Evolutionary conservation across 176 grass and related monocot genomes (phyloP).

Genomic region (Avena eriantha): DNA sequence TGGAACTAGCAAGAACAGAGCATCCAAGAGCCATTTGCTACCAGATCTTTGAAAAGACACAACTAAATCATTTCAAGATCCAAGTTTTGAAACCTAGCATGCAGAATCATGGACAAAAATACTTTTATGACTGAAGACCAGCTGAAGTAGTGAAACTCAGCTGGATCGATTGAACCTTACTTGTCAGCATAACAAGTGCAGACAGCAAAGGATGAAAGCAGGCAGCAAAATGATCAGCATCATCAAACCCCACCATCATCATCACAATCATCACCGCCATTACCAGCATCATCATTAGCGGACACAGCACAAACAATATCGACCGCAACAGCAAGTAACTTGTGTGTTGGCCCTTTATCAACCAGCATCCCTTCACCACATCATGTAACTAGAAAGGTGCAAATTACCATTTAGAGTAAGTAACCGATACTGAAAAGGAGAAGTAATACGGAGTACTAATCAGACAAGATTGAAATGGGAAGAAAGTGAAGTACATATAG

Average conservation of each 20-base stretch:
- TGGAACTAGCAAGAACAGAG: neutral
- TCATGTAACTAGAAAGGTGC: conserved; percentile 75
- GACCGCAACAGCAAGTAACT: conserved; percentile 63
- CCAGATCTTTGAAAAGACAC: neutral
- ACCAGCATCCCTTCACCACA: conserved; percentile 62
- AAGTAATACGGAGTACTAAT: conserved; percentile 38
- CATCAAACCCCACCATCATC: conserved; percentile 46
- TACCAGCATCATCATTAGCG: conserved; percentile 52
- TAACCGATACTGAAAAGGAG: conserved; percentile 33
- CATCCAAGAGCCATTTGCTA: neutral
- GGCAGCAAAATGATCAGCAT: conserved; percentile 43
- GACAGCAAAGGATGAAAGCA: conserved; percentile 48
- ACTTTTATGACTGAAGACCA: conserved; percentile 19
- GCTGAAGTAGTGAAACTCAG: conserved; percentile 26
- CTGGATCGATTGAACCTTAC: conserved; percentile 55
- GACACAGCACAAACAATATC: conserved; percentile 63
- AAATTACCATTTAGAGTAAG: conserved; percentile 56
- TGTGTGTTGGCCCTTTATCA: conserved; percentile 59
- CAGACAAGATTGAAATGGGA: conserved; percentile 38
- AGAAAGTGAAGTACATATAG: conserved; percentile 47
- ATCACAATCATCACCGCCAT: conserved; percentile 47
- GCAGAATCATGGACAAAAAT: neutral
- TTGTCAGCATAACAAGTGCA: conserved; percentile 51
- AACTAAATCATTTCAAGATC: neutral
- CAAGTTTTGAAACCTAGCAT: conserved; percentile 12